Percentiles rank a stretch among this genome's conserved stretches.
Evolutionary conservation across 1,139 yeast genomes (phyloP).

Genomic region (Blastobotrys ciferrii): DNA sequence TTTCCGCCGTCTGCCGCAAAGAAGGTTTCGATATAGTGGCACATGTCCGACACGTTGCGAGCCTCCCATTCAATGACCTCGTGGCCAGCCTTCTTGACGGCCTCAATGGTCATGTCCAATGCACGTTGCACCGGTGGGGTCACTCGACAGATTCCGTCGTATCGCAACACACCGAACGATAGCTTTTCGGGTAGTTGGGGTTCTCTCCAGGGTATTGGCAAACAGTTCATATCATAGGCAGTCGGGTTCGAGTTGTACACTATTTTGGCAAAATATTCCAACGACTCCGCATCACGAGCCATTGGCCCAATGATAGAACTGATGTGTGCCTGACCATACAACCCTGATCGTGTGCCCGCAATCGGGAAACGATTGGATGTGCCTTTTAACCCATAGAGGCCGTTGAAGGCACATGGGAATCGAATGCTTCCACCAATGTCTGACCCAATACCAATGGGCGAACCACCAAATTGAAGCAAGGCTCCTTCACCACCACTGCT

Average conservation of each 20-base stretch:
- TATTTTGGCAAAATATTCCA: slow-evolving; percentile 54
- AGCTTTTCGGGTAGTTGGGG: slow-evolving; percentile 44
- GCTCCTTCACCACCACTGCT: slow-evolving; percentile 63
- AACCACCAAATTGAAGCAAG: slow-evolving; percentile 45
- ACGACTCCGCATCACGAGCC: slow-evolving; percentile 51
- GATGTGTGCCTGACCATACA: slow-evolving; percentile 46
- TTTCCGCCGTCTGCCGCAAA: neutral
- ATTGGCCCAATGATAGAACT: slow-evolving; percentile 50
- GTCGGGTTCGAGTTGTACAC: slow-evolving; percentile 56
- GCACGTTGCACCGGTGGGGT: slow-evolving; percentile 48
- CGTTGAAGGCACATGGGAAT: slow-evolving; percentile 53
- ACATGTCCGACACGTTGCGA: neutral
- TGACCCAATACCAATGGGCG: slow-evolving; percentile 53
- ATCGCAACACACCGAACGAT: slow-evolving; percentile 32
- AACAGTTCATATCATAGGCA: slow-evolving; percentile 49
- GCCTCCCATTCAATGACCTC: slow-evolving; percentile 38
- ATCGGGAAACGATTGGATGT: slow-evolving; percentile 49
- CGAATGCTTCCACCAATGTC: slow-evolving; percentile 65
- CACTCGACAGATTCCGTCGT: slow-evolving; percentile 34
- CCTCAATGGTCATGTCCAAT: slow-evolving; percentile 30
- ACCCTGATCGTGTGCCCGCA: slow-evolving; percentile 36
- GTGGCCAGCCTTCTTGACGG: slow-evolving; percentile 39
- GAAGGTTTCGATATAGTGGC: neutral
- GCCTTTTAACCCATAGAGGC: slow-evolving; percentile 53
- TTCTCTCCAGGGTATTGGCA: slow-evolving; percentile 49